Conservation (phyloP, 177 flowering plant species). For the Vitis hybrid region DNA sequence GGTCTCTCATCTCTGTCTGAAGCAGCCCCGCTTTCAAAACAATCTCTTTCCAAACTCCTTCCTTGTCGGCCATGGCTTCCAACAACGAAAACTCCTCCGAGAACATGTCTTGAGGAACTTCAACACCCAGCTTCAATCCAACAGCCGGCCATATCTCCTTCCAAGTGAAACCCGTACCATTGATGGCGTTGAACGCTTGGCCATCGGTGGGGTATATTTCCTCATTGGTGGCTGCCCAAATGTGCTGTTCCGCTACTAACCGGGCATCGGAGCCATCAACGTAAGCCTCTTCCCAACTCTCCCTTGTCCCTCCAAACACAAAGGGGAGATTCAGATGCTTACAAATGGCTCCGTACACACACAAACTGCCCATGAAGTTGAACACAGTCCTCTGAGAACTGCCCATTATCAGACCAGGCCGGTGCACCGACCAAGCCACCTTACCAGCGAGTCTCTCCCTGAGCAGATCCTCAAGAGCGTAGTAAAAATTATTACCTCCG, state of each 20-base stretch:
- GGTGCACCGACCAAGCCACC: conserved; percentile 70
- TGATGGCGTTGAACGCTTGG: conserved; percentile 65
- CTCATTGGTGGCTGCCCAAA: conserved; percentile 69
- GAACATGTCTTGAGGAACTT: conserved; percentile 29
- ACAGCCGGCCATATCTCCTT: conserved; percentile 68
- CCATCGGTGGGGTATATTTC: conserved; percentile 25
- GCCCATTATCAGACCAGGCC: conserved; percentile 82
- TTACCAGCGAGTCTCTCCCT: conserved; percentile 41
- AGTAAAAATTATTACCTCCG: conserved; percentile 56
- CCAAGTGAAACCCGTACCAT: conserved; percentile 71
- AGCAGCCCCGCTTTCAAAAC: conserved; percentile 50
- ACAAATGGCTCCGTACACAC: conserved; percentile 75
- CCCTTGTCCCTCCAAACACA: conserved; percentile 71
- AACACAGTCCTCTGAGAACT: conserved; percentile 52
- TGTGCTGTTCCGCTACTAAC: conserved; percentile 79
- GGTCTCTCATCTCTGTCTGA: conserved; percentile 56
- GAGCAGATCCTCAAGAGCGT: conserved; percentile 70
- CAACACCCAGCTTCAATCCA: conserved; percentile 47
- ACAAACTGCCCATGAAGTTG: conserved; percentile 74
- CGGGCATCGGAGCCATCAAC: conserved; percentile 80
- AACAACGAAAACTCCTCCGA: conserved; percentile 33
- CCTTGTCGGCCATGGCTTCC: conserved; percentile 52
- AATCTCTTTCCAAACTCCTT: conserved; percentile 67
- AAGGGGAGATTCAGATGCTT: conserved; percentile 65
- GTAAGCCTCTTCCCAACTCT: conserved; percentile 71